Base-by-base conservation (phyloP, 306 rosid species). In the Parietaria judaica region DNA sequence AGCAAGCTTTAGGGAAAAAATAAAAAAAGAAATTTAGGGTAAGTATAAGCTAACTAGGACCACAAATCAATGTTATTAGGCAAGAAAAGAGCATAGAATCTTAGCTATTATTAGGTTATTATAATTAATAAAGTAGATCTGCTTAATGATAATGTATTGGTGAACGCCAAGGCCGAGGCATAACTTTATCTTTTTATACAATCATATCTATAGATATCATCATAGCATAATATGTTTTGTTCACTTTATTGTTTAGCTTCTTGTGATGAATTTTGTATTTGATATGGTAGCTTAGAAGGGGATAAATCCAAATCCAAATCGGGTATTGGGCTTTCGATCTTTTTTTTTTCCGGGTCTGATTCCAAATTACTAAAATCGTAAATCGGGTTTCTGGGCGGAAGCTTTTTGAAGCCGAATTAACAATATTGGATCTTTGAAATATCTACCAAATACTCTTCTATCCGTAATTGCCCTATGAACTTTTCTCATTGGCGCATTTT, bases 1-100 rank as follows among this genome's bases (percentile, higher is more conserved):
- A 67, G 97, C 99, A 72, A 92, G 65, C 97, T 94, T 88, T 78
- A 66, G 16, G 31, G 44, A 51, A 62, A 76, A 71, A 46, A 63
- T 9, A 52, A 51, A 62, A 76, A 71, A 46, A 63, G 11, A 52
- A n/a, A 41, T 0, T 41, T 23, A 1, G 35, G 36, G 37, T 47
- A 58, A 56, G 31, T 23, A 23, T 23, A 23, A 34, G 56, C 11
- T 61, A 13, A 5, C 51, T 17, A 15, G 46, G 67, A 39, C 56
- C 49, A 17, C 63, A 59, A 56, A 15, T 64, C 56, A 23, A 52
- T 31, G 35, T 38, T 34, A 56, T 50, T 15, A 14, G 43, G 63
- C 65, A 37, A 50, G 11, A 69, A 62, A 69, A 58, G 52, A 41
- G 54, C 41, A 48, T 65, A 61, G 60, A 60, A 66, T 17, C 47